phyloP scores from a whole-genome alignment of 345 rosid species.

The Hypericum perforatum region DNA sequence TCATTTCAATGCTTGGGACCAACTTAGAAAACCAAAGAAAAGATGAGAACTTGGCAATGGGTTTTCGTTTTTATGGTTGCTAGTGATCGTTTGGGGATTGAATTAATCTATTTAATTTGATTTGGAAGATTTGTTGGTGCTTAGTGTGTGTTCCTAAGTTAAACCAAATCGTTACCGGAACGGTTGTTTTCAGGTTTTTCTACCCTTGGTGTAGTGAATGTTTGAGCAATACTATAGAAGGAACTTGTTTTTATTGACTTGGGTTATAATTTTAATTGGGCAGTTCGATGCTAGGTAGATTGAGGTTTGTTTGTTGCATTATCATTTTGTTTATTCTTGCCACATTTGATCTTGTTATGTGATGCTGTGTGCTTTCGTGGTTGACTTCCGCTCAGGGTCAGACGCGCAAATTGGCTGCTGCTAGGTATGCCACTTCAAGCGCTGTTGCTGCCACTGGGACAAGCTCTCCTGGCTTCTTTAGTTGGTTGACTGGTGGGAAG shows the following conservation, averaged over 20 bases:
- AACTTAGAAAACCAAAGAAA: neutral
- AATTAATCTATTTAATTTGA: too few species aligned
- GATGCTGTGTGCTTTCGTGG: neutral
- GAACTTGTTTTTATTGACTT: too few species aligned
- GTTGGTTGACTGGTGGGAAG: conserved; percentile 54
- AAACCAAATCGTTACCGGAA: too few species aligned
- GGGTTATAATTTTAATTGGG: neutral
- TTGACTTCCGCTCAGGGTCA: conserved; percentile 26
- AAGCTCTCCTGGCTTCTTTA: conserved; percentile 40
- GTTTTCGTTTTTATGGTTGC: neutral
- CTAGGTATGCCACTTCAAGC: conserved; percentile 45
- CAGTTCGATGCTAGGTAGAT: neutral
- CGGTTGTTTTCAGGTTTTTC: too few species aligned
- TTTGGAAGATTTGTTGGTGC: too few species aligned
- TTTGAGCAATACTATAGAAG: too few species aligned
- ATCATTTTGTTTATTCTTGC: neutral
- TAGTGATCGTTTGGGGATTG: too few species aligned
- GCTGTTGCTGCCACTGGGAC: conserved; percentile 33
- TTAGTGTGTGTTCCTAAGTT: too few species aligned
- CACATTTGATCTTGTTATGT: neutral
- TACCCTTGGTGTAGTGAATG: too few species aligned
- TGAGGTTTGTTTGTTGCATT: neutral
- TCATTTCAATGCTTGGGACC: neutral
- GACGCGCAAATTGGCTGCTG: conserved; percentile 28
- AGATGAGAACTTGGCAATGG: neutral